Evolutionary conservation across 139 green algal species (phyloP), one percentile per base, ranked within the genome.

Genomic region (Astrephomene gubernaculifera): DNA sequence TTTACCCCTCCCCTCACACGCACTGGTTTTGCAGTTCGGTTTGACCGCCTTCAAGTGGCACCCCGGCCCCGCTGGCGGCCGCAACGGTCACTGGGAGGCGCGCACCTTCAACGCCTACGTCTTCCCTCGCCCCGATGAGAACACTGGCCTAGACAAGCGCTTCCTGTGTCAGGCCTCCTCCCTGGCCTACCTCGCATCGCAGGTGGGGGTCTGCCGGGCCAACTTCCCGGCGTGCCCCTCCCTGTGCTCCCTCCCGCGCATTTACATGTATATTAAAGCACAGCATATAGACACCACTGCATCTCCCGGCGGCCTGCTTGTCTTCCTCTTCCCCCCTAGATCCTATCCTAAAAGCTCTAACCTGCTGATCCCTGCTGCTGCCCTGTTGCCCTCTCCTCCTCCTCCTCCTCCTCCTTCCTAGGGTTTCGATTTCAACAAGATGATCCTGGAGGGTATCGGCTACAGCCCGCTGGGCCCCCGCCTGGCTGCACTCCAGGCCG

Each of bases 401-500:
- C 19, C 2, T 49, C 19, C 33, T 21, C 68, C 10, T 35, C 39
- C 38, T 75, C 38, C 68, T 17, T 7, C 38, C 68, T 36, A 92
- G 49, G 89, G 90, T 25, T 96, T 96, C 86, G 91, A 96, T 70
- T 96, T 96, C 86, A 96, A 96, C 78, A 96, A 94, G 71, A 65
- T 90, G 57, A 89, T 97, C 45, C 89, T 92, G 38, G 89, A 96
- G 21, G 94, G 94, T 8, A 79, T 97, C 6, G 25, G 71, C 8
- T 97, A 90, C 90, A 68, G 93, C 53, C 91, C 86, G 25, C 86
- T 90, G 35, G 41, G 2, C 8, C 53, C 17, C 25, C 22, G 17
- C 6, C 53, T 72, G 52, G n/a, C n/a, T n/a, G n/a, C n/a, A n/a
- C n/a, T n/a, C n/a, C 53, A 10, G 53, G 69, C 71, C 53, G 41